Percentiles rank a stretch among this genome's conserved stretches.
Conservation (phyloP, 2,329 filamentous ascomycete genomes). For the Neopestalotiopsis sp. region DNA sequence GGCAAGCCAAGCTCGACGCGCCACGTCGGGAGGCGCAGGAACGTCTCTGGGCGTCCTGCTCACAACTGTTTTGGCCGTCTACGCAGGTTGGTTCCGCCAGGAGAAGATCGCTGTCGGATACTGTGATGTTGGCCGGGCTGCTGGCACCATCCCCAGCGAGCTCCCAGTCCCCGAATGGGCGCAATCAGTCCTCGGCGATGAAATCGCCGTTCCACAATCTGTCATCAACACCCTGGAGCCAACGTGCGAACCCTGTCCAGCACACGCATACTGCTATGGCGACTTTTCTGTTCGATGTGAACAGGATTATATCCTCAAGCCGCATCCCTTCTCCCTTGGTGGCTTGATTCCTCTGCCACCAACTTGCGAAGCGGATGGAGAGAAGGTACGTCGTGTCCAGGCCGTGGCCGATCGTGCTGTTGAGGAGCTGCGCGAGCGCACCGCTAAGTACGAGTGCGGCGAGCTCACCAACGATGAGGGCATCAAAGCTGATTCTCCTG, state of each 20-base stretch:
- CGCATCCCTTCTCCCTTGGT: slow-evolving; percentile 81
- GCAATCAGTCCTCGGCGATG: slow-evolving; percentile 45
- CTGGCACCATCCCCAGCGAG: slow-evolving; percentile 53
- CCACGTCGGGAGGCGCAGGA: slow-evolving; percentile 51
- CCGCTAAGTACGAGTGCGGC: slow-evolving; percentile 90
- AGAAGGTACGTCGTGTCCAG: slow-evolving; percentile 86
- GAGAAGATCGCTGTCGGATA: slow-evolving; percentile 97
- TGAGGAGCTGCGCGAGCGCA: slow-evolving; percentile 82
- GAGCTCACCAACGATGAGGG: slow-evolving; percentile 68
- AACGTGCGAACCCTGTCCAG: slow-evolving; percentile 86
- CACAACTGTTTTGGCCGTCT: slow-evolving; percentile 71
- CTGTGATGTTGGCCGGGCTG: slow-evolving; percentile 79
- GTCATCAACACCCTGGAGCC: slow-evolving; percentile 73
- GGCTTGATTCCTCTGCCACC: slow-evolving; percentile 85
- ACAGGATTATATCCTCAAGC: slow-evolving; percentile 81
- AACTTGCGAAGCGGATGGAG: slow-evolving; percentile 92
- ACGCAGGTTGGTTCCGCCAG: slow-evolving; percentile 85
- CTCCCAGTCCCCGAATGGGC: slow-evolving; percentile 49
- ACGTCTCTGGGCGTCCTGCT: slow-evolving; percentile 75
- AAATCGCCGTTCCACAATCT: slow-evolving; percentile 75
- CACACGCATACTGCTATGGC: slow-evolving; percentile 86
- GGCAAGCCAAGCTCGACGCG: slow-evolving; percentile 41
- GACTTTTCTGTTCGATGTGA: slow-evolving; percentile 82
- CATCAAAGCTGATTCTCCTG: slow-evolving; percentile 61
- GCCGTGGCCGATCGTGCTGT: slow-evolving; percentile 87